Evolutionary conservation across 129 eudicot genomes (phyloP).

Genomic region (Solidago caesia): DNA sequence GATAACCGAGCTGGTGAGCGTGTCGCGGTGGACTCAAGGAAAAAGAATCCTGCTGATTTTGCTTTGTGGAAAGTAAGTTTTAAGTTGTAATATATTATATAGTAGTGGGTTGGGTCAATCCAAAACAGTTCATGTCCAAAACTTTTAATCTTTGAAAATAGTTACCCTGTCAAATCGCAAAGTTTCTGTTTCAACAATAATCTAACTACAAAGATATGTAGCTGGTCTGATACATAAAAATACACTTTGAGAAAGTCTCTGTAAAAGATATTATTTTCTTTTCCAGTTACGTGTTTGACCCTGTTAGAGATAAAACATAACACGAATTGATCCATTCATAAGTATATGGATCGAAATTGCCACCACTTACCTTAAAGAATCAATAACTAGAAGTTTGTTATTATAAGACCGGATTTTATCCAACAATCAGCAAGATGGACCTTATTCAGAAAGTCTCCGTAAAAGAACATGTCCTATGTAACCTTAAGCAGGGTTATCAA

Average conservation of each 20-base stretch:
- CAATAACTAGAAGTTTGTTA: neutral
- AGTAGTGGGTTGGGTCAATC: neutral
- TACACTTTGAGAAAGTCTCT: no score
- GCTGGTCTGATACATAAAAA: no score
- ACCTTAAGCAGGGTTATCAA: neutral
- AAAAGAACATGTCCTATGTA: neutral
- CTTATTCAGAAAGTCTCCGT: neutral
- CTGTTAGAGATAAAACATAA: no score
- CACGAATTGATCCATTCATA: no score
- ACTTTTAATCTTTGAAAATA: no score
- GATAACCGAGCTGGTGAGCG: slow-evolving; percentile 98
- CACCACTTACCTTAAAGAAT: neutral
- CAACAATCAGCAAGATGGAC: neutral
- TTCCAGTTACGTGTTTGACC: no score
- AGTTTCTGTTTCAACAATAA: no score
- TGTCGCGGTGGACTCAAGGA: slow-evolving; percentile 84
- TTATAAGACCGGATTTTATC: neutral
- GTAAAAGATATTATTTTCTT: no score
- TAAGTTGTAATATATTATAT: neutral
- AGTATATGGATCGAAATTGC: no score
- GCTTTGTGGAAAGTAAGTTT: slow-evolving; percentile 95
- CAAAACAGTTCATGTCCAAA: no score
- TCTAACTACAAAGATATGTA: no score
- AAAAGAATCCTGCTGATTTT: slow-evolving; percentile 94
- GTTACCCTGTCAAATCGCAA: no score